These are phyloP conservation scores for Fraxinus floribunda DNA, from an alignment of 305 asterid genomes.

Conservation along the genomic window DNA sequence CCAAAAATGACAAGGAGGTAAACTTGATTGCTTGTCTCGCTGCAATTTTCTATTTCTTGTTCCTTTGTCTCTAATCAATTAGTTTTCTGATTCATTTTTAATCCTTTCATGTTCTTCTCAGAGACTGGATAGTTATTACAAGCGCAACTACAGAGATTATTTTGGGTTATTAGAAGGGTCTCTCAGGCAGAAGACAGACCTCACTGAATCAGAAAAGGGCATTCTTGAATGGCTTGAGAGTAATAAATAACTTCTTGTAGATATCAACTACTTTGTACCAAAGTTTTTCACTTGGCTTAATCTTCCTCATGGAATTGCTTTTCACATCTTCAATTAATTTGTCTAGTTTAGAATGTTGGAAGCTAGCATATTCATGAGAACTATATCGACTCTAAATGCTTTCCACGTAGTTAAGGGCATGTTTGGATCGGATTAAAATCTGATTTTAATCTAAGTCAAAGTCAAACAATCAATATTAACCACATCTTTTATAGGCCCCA, in stretches of 20 bases:
- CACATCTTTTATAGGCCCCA: too few relatives aligned
- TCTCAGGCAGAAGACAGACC: constrained; percentile 61
- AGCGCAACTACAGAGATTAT: constrained; percentile 80
- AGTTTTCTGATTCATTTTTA: background rate
- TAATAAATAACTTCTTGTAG: constrained; percentile 39
- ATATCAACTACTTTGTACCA: background rate
- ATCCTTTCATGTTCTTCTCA: constrained; percentile 12
- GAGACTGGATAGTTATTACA: constrained; percentile 77
- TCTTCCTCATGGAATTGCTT: background rate
- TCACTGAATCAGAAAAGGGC: constrained; percentile 72
- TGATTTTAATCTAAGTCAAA: too few relatives aligned
- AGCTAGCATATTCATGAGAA: background rate
- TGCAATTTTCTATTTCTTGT: background rate
- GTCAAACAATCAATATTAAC: too few relatives aligned
- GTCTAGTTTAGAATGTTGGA: background rate
- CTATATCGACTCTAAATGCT: background rate
- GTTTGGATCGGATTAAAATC: too few relatives aligned
- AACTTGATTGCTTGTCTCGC: background rate
- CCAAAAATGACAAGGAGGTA: constrained; percentile 85
- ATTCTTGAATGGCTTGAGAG: constrained; percentile 82
- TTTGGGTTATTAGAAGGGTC: constrained; percentile 67
- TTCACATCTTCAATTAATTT: background rate
- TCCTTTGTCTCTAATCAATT: background rate
- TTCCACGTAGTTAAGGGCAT: background rate
- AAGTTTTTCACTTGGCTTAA: background rate